phyloP scores from a whole-genome alignment of 2,329 filamentous ascomycete species.

The Cucurbitaria berberidis region DNA sequence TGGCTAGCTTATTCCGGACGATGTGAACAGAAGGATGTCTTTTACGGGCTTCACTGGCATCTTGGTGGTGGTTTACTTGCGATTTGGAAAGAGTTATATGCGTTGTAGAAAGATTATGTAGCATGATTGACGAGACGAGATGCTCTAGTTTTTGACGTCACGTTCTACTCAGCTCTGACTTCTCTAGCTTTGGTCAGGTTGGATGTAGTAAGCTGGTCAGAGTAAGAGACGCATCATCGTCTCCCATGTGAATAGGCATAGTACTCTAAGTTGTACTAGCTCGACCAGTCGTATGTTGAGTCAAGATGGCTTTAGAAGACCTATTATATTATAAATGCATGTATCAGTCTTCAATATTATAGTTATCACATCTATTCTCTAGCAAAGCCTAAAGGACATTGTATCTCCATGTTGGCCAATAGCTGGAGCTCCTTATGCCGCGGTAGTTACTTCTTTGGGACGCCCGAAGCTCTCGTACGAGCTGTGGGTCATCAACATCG shows the following conservation, averaged over 20 bases:
- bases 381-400: background rate
- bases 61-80: background rate
- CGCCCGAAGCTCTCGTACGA: conserved; percentile 1
- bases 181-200: background rate
- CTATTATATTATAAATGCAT: no score
- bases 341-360: background rate
- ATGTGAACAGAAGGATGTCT: conserved; percentile 48
- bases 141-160: background rate
- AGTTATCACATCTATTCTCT: background rate
- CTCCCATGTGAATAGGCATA: background rate
- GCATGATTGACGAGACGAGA: background rate
- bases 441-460: background rate
- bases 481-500: background rate
- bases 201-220: background rate
- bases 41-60: conserved; percentile 26
- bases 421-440: background rate
- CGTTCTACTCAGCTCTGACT: background rate
- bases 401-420: background rate
- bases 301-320: no score
- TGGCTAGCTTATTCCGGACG: conserved; percentile 49
- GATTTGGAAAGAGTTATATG: background rate
- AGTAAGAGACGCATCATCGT: background rate
- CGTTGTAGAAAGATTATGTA: background rate
- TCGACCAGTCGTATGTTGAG: no score
- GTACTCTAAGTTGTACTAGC: background rate